Conservation (phyloP, 2,329 filamentous ascomycete species). For the Arthrobotrys sinensis region DNA sequence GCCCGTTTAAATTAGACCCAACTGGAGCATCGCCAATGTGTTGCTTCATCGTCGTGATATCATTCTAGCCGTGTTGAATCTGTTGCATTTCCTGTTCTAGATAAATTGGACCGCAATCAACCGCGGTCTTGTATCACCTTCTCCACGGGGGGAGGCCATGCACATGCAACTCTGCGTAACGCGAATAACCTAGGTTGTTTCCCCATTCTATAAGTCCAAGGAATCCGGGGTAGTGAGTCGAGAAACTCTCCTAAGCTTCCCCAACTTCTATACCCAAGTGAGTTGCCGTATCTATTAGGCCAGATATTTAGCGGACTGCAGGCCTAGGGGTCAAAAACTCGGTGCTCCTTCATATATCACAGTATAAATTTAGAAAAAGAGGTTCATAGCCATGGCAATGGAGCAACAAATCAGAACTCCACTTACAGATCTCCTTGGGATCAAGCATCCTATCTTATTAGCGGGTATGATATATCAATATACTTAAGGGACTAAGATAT, state of each 20-base stretch:
- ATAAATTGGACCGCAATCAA: conserved; percentile 58
- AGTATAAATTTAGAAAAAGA: not conserved
- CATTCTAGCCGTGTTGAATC: conserved; percentile 33
- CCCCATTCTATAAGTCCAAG: conserved; percentile 31
- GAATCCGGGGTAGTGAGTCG: conserved; percentile 36
- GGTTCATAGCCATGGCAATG: conserved; percentile 27
- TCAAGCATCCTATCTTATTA: conserved; percentile 89
- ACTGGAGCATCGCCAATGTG: not conserved
- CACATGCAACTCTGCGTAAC: conserved; percentile 41
- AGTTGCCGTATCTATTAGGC: not conserved
- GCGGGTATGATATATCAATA: conserved; percentile 73
- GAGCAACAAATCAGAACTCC: conserved; percentile 77
- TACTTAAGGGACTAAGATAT: conserved; percentile 10
- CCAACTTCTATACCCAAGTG: not conserved
- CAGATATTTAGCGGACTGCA: not conserved
- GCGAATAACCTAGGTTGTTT: conserved; percentile 52
- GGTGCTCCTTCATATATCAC: not conserved
- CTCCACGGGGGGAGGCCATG: not conserved
- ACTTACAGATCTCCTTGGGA: conserved; percentile 82
- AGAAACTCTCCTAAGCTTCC: not conserved
- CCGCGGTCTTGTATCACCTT: conserved; percentile 54
- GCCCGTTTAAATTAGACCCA: too few relatives aligned
- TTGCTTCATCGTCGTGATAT: not conserved
- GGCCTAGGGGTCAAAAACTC: too few relatives aligned
- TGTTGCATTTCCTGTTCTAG: conserved; percentile 44